These are phyloP conservation scores for Glycine soja DNA, from an alignment of 306 rosid genomes.

Conservation along the genomic window DNA sequence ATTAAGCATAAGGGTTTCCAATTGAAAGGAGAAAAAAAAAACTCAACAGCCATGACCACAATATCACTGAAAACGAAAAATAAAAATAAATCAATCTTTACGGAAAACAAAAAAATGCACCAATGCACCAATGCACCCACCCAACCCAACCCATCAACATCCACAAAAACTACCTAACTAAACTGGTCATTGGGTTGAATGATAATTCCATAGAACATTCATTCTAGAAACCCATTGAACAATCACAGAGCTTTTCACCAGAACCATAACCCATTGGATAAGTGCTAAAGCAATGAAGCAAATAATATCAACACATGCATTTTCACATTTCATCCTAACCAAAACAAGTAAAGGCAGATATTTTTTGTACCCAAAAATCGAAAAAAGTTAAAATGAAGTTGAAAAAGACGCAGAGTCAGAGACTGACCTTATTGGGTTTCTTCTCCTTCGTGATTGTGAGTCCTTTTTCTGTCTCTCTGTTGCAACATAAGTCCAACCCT, in stretches of 20 bases:
- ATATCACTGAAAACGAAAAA: background rate
- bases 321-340: background rate
- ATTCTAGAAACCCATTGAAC: slow-evolving; percentile 32
- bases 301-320: background rate
- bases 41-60: slow-evolving; percentile 1
- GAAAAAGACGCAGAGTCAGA: background rate
- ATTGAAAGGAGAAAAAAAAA: slow-evolving; percentile 1
- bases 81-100: background rate
- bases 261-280: background rate
- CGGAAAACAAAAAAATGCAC: slow-evolving; percentile 14
- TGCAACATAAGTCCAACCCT: background rate
- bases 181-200: background rate
- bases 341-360: background rate
- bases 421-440: background rate
- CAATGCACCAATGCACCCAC: background rate
- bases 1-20: slow-evolving; percentile 23
- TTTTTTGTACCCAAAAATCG: background rate
- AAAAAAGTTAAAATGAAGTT: background rate
- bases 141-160: background rate
- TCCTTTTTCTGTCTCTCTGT: background rate
- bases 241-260: background rate
- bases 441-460: background rate
- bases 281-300: slow-evolving; percentile 25
- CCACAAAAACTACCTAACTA: background rate
- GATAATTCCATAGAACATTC: background rate